Conservation (phyloP, 352 stramenopile genomes). For the Phytophthora podocarpi region DNA sequence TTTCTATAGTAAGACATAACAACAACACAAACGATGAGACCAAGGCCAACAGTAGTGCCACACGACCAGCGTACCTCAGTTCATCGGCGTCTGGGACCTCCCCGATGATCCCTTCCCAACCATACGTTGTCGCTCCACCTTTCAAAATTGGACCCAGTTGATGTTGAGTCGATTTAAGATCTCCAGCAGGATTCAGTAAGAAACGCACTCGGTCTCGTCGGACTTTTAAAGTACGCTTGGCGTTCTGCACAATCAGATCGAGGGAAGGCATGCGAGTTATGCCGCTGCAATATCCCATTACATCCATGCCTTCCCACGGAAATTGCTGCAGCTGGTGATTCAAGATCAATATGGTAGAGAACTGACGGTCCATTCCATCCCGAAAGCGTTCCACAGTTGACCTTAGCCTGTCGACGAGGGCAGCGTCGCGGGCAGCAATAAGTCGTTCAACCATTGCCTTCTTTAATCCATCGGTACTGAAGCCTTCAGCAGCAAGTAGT, state of each 20-base stretch:
- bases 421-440: conserved; percentile 34
- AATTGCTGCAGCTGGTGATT: conserved; percentile 72
- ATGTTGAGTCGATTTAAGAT: conserved; percentile 68
- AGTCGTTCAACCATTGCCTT: conserved; percentile 56
- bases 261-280: conserved; percentile 83
- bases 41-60: not conserved
- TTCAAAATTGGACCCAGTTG: conserved; percentile 64
- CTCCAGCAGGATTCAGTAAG: conserved; percentile 76
- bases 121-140: conserved; percentile 28
- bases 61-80: conserved; percentile 46
- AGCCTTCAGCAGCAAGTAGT: conserved; percentile 29
- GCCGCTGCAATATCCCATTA: conserved; percentile 41
- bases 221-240: conserved; percentile 14
- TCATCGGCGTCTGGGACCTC: conserved; percentile 51
- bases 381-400: not conserved
- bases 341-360: conserved; percentile 68
- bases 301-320: conserved; percentile 81
- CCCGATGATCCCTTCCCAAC: conserved; percentile 61
- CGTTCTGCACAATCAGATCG: conserved; percentile 57
- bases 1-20: conserved; percentile 26
- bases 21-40: conserved; percentile 6
- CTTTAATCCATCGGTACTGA: conserved; percentile 53
- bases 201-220: conserved; percentile 51
- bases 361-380: not conserved
- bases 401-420: conserved; percentile 3